Conservation (phyloP, 1,139 yeast genomes). For the Blastobotrys proliferans region DNA sequence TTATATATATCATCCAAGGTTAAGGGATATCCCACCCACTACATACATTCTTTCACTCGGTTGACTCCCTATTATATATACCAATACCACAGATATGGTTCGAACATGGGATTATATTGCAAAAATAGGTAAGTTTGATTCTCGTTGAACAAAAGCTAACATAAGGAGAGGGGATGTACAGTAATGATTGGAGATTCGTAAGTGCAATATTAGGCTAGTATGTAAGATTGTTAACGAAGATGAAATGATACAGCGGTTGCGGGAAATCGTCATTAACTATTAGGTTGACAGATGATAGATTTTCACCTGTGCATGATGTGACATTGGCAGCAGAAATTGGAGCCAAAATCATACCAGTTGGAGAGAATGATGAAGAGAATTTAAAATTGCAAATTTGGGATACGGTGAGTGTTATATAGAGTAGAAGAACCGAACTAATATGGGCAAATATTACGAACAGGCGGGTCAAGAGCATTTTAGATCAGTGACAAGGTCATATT, state of each 20-base stretch:
- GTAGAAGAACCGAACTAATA: background rate
- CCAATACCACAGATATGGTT: slow-evolving; percentile 12
- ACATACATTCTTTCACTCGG: no score
- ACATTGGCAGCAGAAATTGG: slow-evolving; percentile 40
- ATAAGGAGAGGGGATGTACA: slow-evolving; percentile 4
- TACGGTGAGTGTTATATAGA: slow-evolving; percentile 43
- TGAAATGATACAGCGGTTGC: slow-evolving; percentile 33
- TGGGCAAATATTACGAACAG: background rate
- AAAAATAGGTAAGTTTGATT: slow-evolving; percentile 21
- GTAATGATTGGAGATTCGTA: slow-evolving; percentile 30
- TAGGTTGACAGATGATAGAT: slow-evolving; percentile 36
- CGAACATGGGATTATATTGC: slow-evolving; percentile 27
- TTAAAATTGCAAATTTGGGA: slow-evolving; percentile 43
- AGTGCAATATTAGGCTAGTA: slow-evolving; percentile 10
- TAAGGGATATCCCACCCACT: no score
- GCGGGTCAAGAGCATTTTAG: slow-evolving; percentile 93
- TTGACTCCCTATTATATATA: no score
- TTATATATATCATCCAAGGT: no score
- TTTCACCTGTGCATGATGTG: slow-evolving; percentile 35
- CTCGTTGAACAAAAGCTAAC: background rate
- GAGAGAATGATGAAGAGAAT: slow-evolving; percentile 18
- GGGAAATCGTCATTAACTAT: slow-evolving; percentile 38
- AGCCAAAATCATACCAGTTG: slow-evolving; percentile 34
- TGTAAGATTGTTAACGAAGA: background rate
- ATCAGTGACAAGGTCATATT: slow-evolving; percentile 81